Conservation (phyloP, 2,329 filamentous ascomycete species). For the Penicillium sp. region DNA sequence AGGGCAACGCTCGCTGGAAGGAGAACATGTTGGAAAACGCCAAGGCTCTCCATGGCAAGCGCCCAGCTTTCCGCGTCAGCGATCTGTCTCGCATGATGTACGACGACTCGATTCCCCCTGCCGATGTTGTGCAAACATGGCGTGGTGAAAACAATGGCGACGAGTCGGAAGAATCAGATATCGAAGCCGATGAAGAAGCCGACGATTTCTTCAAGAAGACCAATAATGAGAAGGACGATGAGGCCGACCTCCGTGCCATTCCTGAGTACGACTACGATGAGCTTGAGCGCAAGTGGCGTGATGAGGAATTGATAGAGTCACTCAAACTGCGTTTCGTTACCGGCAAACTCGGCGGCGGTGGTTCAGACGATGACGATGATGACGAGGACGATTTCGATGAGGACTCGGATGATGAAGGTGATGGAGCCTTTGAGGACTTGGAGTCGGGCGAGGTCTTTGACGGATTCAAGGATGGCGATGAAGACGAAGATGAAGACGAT, state of each 20-base stretch:
- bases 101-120: constrained; percentile 72
- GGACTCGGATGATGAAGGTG: constrained; percentile 66
- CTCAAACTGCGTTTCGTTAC: constrained; percentile 75
- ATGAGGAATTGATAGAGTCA: constrained; percentile 72
- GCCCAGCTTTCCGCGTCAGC: constrained; percentile 70
- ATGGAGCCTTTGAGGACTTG: constrained; percentile 81
- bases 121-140: constrained; percentile 78
- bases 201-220: constrained; percentile 65
- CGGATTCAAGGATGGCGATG: constrained; percentile 41
- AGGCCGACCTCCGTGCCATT: constrained; percentile 72
- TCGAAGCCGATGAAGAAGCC: constrained; percentile 62
- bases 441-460: constrained; percentile 67
- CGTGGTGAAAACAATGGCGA: constrained; percentile 64
- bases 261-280: constrained; percentile 77
- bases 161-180: constrained; percentile 54
- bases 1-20: constrained; percentile 86
- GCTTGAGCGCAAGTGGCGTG: constrained; percentile 81
- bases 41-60: constrained; percentile 66
- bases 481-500: constrained; percentile 39
- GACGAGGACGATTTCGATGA: constrained; percentile 56
- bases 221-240: constrained; percentile 48
- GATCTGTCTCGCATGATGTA: constrained; percentile 90
- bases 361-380: constrained; percentile 51
- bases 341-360: constrained; percentile 59
- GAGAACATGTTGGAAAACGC: constrained; percentile 78